phyloP scores from a whole-genome alignment of 805 yeast genomes.

The Lachancea sp. region DNA sequence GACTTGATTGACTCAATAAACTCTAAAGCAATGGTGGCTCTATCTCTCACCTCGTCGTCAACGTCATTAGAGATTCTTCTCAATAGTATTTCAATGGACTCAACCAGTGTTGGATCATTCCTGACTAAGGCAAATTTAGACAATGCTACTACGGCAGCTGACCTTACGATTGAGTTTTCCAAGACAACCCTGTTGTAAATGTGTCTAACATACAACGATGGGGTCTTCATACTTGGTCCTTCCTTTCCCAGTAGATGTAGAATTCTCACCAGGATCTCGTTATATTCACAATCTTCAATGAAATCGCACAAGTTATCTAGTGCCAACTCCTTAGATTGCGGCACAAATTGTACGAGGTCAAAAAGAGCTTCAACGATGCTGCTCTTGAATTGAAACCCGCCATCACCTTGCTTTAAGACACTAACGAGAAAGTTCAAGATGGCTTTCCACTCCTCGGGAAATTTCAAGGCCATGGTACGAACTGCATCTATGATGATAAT shows the following conservation, averaged over 20 bases:
- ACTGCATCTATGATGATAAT: constrained; percentile 93
- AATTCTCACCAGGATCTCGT: constrained; percentile 88
- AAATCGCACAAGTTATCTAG: constrained; percentile 89
- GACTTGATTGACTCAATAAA: constrained; percentile 45
- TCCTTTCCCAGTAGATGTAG: constrained; percentile 88
- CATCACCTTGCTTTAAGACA: constrained; percentile 76
- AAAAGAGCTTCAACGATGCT: constrained; percentile 88
- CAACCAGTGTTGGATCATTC: constrained; percentile 55
- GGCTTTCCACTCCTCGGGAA: constrained; percentile 82
- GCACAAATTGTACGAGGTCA: constrained; percentile 82
- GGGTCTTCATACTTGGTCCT: constrained; percentile 82
- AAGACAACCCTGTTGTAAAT: constrained; percentile 94
- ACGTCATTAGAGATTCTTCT: constrained; percentile 78
- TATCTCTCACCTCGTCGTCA: constrained; percentile 96
- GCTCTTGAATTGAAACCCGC: constrained; percentile 78
- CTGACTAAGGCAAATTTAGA: constrained; percentile 82
- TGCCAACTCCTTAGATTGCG: constrained; percentile 75
- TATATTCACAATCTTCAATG: constrained; percentile 96
- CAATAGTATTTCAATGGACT: constrained; percentile 68
- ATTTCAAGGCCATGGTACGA: constrained; percentile 83
- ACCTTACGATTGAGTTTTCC: constrained; percentile 91
- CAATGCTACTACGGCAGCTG: constrained; percentile 90
- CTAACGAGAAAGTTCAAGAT: constrained; percentile 79
- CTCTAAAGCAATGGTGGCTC: constrained; percentile 81
- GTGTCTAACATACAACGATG: constrained; percentile 88